phyloP scores from a whole-genome alignment of 2,329 filamentous ascomycete species.

The Harringtonia lauricola region DNA sequence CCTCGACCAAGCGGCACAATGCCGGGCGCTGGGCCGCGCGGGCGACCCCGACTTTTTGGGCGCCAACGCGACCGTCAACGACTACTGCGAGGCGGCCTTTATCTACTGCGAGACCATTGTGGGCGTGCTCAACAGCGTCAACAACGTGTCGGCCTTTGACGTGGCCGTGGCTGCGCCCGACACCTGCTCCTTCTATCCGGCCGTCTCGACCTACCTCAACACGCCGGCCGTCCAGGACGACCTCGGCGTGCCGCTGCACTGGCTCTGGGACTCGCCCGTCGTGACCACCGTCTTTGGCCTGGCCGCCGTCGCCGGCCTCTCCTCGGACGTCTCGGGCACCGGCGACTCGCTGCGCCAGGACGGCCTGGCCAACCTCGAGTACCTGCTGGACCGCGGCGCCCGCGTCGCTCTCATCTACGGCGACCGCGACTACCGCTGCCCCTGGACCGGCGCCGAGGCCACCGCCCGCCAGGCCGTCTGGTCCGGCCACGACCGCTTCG shows the following conservation, averaged over 20 bases:
- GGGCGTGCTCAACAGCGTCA: background rate
- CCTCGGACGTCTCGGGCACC: slow-evolving; percentile 22
- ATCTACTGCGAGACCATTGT: background rate
- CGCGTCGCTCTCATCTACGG: slow-evolving; percentile 44
- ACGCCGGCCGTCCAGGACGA: slow-evolving; percentile 39
- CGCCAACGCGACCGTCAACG: slow-evolving; percentile 8
- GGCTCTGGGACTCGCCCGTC: slow-evolving; percentile 23
- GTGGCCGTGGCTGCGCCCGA: slow-evolving; percentile 1
- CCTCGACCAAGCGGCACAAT: slow-evolving; percentile 2
- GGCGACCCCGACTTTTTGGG: slow-evolving; percentile 5
- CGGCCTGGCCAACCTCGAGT: slow-evolving; percentile 29
- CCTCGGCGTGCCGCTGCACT: slow-evolving; percentile 49
- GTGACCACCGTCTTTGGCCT: slow-evolving; percentile 1
- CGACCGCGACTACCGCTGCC: slow-evolving; percentile 44
- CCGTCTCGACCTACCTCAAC: slow-evolving; percentile 26
- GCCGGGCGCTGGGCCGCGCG: background rate
- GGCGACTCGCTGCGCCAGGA: slow-evolving; percentile 19
- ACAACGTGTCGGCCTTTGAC: slow-evolving; percentile 1
- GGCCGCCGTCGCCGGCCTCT: background rate
- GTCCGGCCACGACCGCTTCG: slow-evolving; percentile 43
- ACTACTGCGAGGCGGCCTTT: slow-evolving; percentile 4
- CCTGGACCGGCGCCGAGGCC: slow-evolving; percentile 39
- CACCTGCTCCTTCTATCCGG: background rate
- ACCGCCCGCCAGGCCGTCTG: slow-evolving; percentile 40
- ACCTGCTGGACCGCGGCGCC: slow-evolving; percentile 42